phyloP scores from a whole-genome alignment of 495 filamentous ascomycete species.

The Podospora pseudoanserina region DNA sequence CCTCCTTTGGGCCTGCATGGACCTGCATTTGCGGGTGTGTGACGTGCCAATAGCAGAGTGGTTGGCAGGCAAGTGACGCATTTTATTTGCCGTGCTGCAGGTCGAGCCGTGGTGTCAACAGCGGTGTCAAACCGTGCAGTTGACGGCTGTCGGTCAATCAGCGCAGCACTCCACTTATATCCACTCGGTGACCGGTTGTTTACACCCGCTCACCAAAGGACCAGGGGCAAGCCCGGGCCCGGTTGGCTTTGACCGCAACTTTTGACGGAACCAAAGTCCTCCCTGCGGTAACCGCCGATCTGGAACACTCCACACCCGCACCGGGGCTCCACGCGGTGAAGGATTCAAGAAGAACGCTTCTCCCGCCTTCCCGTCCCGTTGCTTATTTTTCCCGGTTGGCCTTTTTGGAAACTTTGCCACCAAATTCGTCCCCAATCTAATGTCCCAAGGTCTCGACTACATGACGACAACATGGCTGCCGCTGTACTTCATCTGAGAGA shows the following conservation, averaged over 20 bases:
- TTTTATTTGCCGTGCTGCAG: slow-evolving; percentile 18
- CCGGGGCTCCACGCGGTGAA: slow-evolving; percentile 6
- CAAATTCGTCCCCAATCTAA: slow-evolving; percentile 18
- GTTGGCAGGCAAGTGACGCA: slow-evolving; percentile 8
- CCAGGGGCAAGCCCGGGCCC: not conserved
- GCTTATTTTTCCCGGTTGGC: slow-evolving; percentile 14
- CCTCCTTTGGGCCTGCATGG: slow-evolving; percentile 15
- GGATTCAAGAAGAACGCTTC: slow-evolving; percentile 22
- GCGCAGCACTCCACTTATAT: slow-evolving; percentile 8
- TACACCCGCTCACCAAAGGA: slow-evolving; percentile 9
- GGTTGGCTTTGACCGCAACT: slow-evolving; percentile 21
- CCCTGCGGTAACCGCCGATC: slow-evolving; percentile 17
- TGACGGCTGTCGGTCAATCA: not conserved
- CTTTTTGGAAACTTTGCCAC: not conserved
- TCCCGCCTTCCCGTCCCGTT: slow-evolving; percentile 7
- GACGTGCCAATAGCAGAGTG: slow-evolving; percentile 19
- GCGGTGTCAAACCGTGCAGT: not conserved
- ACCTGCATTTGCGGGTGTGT: slow-evolving; percentile 15
- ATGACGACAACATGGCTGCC: slow-evolving; percentile 15
- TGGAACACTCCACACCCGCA: slow-evolving; percentile 6
- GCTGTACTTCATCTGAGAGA: slow-evolving; percentile 32
- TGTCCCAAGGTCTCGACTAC: slow-evolving; percentile 13
- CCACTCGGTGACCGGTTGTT: slow-evolving; percentile 20
- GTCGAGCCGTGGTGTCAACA: not conserved
- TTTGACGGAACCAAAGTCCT: slow-evolving; percentile 1